Evolutionary conservation across 2,329 filamentous ascomycete genomes (phyloP).

Genomic region (Venturia oleaginea): DNA sequence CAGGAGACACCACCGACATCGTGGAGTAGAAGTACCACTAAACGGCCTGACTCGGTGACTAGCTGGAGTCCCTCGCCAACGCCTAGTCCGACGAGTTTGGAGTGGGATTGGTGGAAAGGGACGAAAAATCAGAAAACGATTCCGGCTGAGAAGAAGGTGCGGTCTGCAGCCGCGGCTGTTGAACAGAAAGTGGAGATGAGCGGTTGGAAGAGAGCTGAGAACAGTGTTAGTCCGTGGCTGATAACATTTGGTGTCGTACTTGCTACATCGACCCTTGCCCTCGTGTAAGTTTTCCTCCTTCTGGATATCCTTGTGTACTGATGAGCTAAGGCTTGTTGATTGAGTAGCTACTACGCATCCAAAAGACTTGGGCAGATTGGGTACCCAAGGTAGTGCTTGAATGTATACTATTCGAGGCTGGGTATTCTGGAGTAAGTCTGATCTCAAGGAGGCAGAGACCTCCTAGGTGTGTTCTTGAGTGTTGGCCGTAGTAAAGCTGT

Average conservation of each 20-base stretch:
- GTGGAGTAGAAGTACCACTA: neutral
- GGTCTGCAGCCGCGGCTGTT: neutral
- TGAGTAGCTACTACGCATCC: neutral
- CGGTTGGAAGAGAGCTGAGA: neutral
- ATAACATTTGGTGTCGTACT: neutral
- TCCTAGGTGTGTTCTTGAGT: neutral
- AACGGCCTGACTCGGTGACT: neutral
- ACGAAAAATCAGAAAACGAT: neutral
- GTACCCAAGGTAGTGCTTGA: neutral
- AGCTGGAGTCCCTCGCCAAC: neutral
- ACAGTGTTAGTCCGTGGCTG: neutral
- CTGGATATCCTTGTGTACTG: neutral
- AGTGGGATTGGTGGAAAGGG: slow-evolving; percentile 3
- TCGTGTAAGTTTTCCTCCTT: neutral
- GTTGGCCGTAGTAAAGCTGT: neutral
- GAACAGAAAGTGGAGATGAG: neutral
- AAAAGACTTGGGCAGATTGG: neutral
- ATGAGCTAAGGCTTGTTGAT: neutral
- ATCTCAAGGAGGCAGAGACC: no score
- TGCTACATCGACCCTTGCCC: neutral
- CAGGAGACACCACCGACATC: neutral
- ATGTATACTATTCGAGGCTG: neutral
- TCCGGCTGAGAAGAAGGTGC: neutral
- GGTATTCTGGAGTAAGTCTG: no score
- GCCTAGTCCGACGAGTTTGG: neutral